Base-by-base conservation (phyloP, 1,284 basidiomycete genomes). In the Ceratobasidium sp. region DNA sequence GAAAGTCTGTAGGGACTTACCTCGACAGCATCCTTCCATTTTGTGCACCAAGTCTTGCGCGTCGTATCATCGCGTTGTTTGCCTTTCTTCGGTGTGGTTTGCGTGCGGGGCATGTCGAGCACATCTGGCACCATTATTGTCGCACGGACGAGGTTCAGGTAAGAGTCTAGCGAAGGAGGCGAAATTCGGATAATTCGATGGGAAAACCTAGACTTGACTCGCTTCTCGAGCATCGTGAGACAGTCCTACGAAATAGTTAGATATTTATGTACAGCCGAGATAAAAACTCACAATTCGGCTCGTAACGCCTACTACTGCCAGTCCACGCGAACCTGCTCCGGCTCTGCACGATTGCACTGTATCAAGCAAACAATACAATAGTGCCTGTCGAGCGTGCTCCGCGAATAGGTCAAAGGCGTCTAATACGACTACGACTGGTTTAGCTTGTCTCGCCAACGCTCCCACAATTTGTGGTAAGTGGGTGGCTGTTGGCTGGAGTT, bases 191-290 rank as follows among this genome's bases (percentile, higher is more conserved):
- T 86, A 79, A 95, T 92, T 63, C 96, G 87, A 46, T 95, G 94
- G 4, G 95, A 97, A 83, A 98, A 98, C 6, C 96, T 89, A 77
- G 94, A 97, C 82, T 98, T 97, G 65, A 98, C 96, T 61, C 96
- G 87, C 81, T 98, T 98, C 81, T 98, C 96, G 6, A 98, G 85
- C 9, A 94, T 83, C 74, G 93, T 92, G 75, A 97, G 87, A n/a
- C 93, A 92, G 79, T 98, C 95, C 84, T 85, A 75, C 31, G 11
- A 14, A 43, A n/a, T 19, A 22, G 24, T 48, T 29, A 7, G 61
- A 13, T n/a, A 27, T 19, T 43, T 19, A 9, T 73, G 43, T 16
- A 41, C 27, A 31, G 43, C n/a, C 8, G 39, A n/a, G 14, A 58
- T 19, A 11, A 16, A 53, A 39, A 80, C 84, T 76, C 59, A 85